These are phyloP conservation scores for Lepraria neglecta DNA, from an alignment of 495 filamentous ascomycete species.

Conservation along the genomic window DNA sequence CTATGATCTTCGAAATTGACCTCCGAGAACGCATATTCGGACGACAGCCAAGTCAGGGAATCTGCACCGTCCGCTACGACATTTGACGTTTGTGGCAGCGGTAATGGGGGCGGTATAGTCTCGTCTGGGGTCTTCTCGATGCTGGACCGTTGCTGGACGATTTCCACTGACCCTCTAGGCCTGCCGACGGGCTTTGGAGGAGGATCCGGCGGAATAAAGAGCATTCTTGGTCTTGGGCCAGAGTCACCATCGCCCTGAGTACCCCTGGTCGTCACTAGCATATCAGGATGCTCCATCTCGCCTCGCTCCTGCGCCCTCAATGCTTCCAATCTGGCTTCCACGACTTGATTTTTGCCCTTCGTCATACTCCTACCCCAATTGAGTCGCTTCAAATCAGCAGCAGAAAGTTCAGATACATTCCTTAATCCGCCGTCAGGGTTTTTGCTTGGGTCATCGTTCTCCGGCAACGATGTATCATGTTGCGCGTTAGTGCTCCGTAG, in stretches of 20 bases:
- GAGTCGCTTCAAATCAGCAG: background rate
- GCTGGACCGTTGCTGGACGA: constrained; percentile 3
- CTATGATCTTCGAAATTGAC: constrained; percentile 16
- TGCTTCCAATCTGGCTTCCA: constrained; percentile 6
- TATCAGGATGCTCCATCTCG: background rate
- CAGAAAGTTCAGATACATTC: background rate
- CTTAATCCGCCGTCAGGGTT: background rate
- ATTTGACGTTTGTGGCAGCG: background rate
- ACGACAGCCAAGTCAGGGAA: constrained; percentile 14
- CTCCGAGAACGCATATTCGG: constrained; percentile 12
- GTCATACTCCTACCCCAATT: background rate
- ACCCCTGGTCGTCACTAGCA: background rate
- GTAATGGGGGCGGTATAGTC: background rate
- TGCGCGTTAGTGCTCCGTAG: background rate
- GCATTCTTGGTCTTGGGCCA: background rate
- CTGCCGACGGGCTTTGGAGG: background rate
- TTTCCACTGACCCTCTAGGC: background rate
- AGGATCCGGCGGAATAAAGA: background rate
- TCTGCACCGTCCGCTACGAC: background rate
- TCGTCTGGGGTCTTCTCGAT: background rate
- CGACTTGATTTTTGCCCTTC: background rate
- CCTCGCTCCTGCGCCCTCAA: constrained; percentile 3
- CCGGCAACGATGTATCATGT: background rate
- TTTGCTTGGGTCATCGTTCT: background rate
- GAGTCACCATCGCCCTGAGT: background rate